phyloP scores from a whole-genome alignment of 1,284 basidiomycete species.

The Cryptococcus amylolentus region DNA sequence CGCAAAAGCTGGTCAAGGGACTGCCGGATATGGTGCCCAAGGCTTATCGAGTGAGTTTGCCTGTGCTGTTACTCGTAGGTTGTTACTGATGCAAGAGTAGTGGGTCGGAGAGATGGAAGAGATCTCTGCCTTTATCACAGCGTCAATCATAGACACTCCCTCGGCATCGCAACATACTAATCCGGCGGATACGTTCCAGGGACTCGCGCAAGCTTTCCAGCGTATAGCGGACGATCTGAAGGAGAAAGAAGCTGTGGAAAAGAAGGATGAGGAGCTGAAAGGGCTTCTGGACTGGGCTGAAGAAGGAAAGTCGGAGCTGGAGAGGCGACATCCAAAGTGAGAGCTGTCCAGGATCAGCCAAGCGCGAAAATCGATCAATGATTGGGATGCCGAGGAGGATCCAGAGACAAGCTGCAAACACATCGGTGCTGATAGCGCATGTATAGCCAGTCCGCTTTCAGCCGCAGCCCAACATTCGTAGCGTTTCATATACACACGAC shows the following conservation, averaged over 20 bases:
- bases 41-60: slow-evolving; percentile 18
- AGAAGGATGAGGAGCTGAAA: neutral
- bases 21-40: slow-evolving; percentile 16
- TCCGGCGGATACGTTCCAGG: slow-evolving; percentile 10
- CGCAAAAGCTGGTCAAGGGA: neutral
- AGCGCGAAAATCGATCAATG: neutral
- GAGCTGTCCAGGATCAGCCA: neutral
- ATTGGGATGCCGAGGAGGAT: neutral
- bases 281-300: slow-evolving; percentile 7
- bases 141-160: slow-evolving; percentile 2
- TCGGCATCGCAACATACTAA: neutral
- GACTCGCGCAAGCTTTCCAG: slow-evolving; percentile 18
- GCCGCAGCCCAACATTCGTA: no score
- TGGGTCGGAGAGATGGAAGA: slow-evolving; percentile 27
- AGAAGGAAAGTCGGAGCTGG: slow-evolving; percentile 1
- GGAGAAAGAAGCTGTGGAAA: neutral
- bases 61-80: neutral
- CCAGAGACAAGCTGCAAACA: neutral
- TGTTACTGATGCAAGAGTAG: slow-evolving; percentile 1
- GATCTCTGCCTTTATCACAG: slow-evolving; percentile 14
- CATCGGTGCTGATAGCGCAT: neutral
- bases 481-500: no score
- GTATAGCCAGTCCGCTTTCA: no score
- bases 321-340: neutral
- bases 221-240: slow-evolving; percentile 15